A percentile compares a stretch with the other conserved stretches of the same genome.
Evolutionary conservation across 305 asterid species (phyloP).

Genomic region (Fraxinus sp.): DNA sequence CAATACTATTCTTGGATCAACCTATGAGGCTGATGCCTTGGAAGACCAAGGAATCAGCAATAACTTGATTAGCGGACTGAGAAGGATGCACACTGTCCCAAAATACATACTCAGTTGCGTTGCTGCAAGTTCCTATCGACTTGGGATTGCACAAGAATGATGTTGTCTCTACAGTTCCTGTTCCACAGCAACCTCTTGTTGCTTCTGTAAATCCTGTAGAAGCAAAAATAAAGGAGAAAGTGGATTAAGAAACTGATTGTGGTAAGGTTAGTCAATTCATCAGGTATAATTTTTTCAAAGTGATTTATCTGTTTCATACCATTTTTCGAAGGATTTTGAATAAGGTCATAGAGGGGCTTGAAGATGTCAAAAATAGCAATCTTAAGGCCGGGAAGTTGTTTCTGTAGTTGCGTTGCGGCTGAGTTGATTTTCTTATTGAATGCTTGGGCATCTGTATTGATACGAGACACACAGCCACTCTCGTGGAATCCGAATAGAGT

Average conservation of each 20-base stretch:
- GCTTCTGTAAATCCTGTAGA: slow-evolving; percentile 68
- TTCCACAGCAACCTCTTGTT: slow-evolving; percentile 72
- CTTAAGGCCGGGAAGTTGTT: slow-evolving; percentile 58
- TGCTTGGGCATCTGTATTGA: slow-evolving; percentile 69
- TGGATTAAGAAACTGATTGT: neutral
- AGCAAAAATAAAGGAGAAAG: neutral
- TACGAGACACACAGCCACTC: slow-evolving; percentile 61
- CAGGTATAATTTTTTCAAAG: neutral
- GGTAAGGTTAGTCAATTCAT: neutral
- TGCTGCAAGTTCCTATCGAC: slow-evolving; percentile 66
- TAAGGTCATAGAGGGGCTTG: slow-evolving; percentile 64
- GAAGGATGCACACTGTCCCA: slow-evolving; percentile 99
- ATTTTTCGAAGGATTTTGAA: slow-evolving; percentile 47
- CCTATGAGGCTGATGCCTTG: slow-evolving; percentile 73
- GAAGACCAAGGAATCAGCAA: slow-evolving; percentile 62
- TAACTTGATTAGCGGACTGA: slow-evolving; percentile 76
- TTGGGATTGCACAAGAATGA: slow-evolving; percentile 62
- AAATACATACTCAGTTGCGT: slow-evolving; percentile 76
- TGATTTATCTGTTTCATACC: slow-evolving; percentile 32
- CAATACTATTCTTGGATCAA: slow-evolving; percentile 28
- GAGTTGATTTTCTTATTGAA: slow-evolving; percentile 69
- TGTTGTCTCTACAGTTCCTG: slow-evolving; percentile 75
- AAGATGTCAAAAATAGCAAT: slow-evolving; percentile 72
- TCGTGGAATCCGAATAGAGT: slow-evolving; percentile 65
- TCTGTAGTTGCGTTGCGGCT: slow-evolving; percentile 56